Percentiles rank a stretch among this genome's conserved stretches.
Evolutionary conservation across 2,329 filamentous ascomycete species (phyloP).

Genomic region (Dactylellina haptotyla): DNA sequence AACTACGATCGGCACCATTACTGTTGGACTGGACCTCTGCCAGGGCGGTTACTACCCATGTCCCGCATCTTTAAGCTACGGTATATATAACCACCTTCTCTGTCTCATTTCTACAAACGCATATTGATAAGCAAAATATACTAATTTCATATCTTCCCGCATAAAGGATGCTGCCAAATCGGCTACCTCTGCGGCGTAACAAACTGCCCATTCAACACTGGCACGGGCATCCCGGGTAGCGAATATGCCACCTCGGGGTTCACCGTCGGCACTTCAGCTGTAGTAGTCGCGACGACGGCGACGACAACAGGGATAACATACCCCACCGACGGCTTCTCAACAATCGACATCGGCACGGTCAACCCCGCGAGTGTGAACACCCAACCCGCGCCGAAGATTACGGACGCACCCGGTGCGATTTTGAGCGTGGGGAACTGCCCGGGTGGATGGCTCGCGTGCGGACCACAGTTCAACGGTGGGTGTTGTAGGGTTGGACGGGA

Average conservation of each 20-base stretch:
- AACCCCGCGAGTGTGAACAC: conserved; percentile 10
- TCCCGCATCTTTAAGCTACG: conserved; percentile 29
- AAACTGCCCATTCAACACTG: conserved; percentile 38
- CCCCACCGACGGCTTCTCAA: conserved; percentile 39
- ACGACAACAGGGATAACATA: conserved; percentile 6
- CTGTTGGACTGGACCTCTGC: conserved; percentile 38
- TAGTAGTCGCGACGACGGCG: too few species aligned
- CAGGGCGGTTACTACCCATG: conserved; percentile 44
- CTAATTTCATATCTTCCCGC: neutral
- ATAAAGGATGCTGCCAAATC: conserved; percentile 41
- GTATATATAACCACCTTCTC: conserved; percentile 1
- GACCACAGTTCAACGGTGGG: conserved; percentile 33
- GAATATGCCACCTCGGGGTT: conserved; percentile 26
- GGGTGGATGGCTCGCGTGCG: conserved; percentile 30
- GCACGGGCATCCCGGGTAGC: conserved; percentile 23
- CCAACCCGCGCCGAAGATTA: conserved; percentile 27
- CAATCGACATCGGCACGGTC: conserved; percentile 27
- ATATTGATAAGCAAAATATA: neutral
- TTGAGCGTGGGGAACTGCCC: conserved; percentile 23
- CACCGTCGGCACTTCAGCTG: conserved; percentile 9
- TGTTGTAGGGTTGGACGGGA: conserved; percentile 35
- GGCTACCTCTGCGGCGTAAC: conserved; percentile 37
- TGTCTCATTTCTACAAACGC: neutral
- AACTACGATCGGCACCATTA: conserved; percentile 19
- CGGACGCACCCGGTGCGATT: conserved; percentile 30